Evolutionary conservation across 441 rosid genomes (phyloP).

Genomic region (Theobroma grandiflorum): DNA sequence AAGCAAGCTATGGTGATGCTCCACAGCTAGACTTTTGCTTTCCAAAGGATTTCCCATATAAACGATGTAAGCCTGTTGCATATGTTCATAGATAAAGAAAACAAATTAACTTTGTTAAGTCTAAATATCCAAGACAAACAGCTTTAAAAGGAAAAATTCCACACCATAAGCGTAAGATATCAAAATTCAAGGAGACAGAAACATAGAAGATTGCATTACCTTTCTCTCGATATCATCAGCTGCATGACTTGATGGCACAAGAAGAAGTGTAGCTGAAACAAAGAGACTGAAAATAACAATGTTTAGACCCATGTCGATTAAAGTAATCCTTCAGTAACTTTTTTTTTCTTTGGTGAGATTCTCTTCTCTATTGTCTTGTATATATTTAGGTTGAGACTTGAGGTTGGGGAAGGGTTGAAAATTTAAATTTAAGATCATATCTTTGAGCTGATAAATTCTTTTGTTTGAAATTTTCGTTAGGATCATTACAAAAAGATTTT

Average conservation of each 20-base stretch:
- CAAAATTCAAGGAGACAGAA: neutral
- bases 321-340: neutral
- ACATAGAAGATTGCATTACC: neutral
- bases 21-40: slow-evolving; percentile 21
- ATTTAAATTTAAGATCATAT: no score
- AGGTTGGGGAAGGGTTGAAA: no score
- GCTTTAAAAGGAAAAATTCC: neutral
- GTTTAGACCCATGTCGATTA: neutral
- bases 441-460: no score
- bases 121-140: neutral
- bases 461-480: no score
- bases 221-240: neutral
- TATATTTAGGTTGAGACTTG: no score
- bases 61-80: slow-evolving; percentile 65
- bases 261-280: neutral
- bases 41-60: slow-evolving; percentile 73
- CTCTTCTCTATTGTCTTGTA: neutral
- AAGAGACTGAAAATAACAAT: neutral
- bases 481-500: no score
- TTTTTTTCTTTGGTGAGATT: neutral
- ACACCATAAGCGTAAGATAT: neutral
- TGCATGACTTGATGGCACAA: neutral
- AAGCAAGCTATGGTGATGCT: slow-evolving; percentile 64
- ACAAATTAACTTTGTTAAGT: neutral
- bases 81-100: neutral